Percentiles rank a stretch among this genome's conserved stretches.
Conservation (phyloP, 352 stramenopile species). For the Globisporangium acanthophoron region DNA sequence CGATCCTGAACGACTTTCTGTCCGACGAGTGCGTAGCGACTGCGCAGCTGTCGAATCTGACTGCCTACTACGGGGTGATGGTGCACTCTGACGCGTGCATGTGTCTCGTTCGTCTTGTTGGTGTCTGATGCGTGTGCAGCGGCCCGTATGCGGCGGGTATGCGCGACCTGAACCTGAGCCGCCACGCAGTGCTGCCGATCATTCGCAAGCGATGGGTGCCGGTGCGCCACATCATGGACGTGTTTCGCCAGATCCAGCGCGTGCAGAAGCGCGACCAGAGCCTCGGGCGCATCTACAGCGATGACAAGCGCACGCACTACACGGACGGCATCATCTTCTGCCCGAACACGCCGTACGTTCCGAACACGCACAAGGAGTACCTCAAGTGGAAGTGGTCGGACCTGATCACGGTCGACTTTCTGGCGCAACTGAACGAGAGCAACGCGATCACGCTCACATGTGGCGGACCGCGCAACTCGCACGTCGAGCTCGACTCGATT, state of each 20-base stretch:
- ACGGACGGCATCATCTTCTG: constrained; percentile 90
- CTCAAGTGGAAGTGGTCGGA: constrained; percentile 92
- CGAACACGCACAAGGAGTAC: constrained; percentile 85
- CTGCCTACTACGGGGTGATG: neutral
- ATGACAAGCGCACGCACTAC: constrained; percentile 83
- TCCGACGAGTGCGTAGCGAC: constrained; percentile 64
- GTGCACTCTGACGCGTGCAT: neutral
- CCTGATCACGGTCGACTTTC: constrained; percentile 87
- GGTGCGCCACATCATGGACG: constrained; percentile 72
- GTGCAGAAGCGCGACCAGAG: constrained; percentile 75
- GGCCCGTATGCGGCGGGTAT: constrained; percentile 64
- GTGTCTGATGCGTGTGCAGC: constrained; percentile 17
- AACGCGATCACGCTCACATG: constrained; percentile 65
- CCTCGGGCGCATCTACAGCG: constrained; percentile 70
- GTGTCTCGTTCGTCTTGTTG: neutral
- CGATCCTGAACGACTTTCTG: constrained; percentile 79
- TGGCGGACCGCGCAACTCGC: constrained; percentile 63
- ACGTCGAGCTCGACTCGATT: constrained; percentile 82
- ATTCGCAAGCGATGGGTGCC: constrained; percentile 83
- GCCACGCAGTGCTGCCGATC: constrained; percentile 63
- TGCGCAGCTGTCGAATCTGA: neutral
- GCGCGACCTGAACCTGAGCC: constrained; percentile 56
- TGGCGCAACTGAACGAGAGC: constrained; percentile 50
- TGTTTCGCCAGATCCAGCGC: constrained; percentile 80
- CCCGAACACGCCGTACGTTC: constrained; percentile 79